Base-by-base conservation (phyloP, 2,329 filamentous ascomycete genomes). In the Colletotrichum sp. region DNA sequence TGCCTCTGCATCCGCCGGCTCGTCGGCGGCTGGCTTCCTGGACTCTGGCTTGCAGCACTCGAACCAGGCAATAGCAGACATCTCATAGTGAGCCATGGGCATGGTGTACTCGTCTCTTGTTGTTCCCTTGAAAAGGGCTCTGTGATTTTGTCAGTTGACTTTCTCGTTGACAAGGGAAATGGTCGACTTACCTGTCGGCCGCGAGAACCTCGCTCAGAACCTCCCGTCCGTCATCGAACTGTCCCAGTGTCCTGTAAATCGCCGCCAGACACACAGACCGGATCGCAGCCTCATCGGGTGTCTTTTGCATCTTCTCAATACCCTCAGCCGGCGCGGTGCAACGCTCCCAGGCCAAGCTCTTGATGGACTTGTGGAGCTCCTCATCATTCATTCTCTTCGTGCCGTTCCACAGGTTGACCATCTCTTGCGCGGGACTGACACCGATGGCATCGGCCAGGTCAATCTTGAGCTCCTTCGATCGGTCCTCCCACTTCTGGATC, bases 331-430 rank as follows among this genome's bases (percentile, higher is more conserved):
- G 78, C 8, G 86, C 87, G 1, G 91, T 91, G 64, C 91, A 93
- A 86, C 95, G 84, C 26, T 87, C 86, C 91, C 91, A 98, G 0
- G 88, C 87, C 13, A 98, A 85, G n/a, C 90, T 89, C 1, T 83
- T 85, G 49, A 95, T 83, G 0, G 92, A 95, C 57, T 88, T 86
- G 64, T 94, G 87, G 16, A 98, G 87, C 76, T 96, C 91, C 0
- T 86, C 85, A 1, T 85, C 80, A 3, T 90, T 88, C 95, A 98
- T 98, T 71, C 95, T 92, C 84, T 95, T 96, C 80, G 92, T 92
- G 1, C 96, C 96, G 81, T 95, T 96, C 96, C 96, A 99, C 80
- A 99, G 92, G 83, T 96, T 98, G 15, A 94, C 93, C 94, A 99
- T 98, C 86, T 99, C 97, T 80, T 96, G 92, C 1, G 95, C 88